Evolutionary conservation across 2,329 filamentous ascomycete species (phyloP), one percentile per base, ranked within the genome.

Genomic region (Orbilia javanica): DNA sequence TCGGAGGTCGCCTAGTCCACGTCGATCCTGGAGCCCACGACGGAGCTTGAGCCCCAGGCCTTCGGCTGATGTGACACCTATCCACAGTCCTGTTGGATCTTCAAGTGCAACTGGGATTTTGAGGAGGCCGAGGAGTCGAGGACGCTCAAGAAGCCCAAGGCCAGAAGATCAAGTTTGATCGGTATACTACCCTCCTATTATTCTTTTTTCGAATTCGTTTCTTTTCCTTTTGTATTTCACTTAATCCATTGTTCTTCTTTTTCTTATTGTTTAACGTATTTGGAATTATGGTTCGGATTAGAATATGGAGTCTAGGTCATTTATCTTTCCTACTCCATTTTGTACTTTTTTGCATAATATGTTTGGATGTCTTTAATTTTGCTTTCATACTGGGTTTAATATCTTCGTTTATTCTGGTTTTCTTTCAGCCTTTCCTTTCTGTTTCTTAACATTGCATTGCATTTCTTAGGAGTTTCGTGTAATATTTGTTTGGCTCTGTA

Each of bases 11-110:
- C 66, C 66, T 10, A 77, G 73, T 55, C 73, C 73, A 13, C 36
- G 73, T n/a, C 66, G 73, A 8, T 77, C 73, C 7, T 77, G 73
- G 73, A 77, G 73, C 15, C 73, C 73, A 18, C 34, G 73, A n/a
- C 39, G 73, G 5, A 66, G 66, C 25, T 31, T 77, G 22, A 76
- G 72, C 15, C 72, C 72, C 1, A 60, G 72, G 7, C 72, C 65
- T 20, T 76, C 72, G 7, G 65, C 57, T 10, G 73, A 77, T 20
- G 55, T 48, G 11, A 77, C 48, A 1, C 73, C 73, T 0, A 60
- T 68, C 13, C 66, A 50, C 25, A 77, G 57, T 20, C 73, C 73
- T 27, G 52, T 77, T 31, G 73, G 66, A 4, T 77, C 73, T 1
- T 77, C 73, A 15, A 77, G 73, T 44, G 60, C 73, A 3, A 67